Evolutionary conservation across 768 basidiomycete species (phyloP), one percentile per base, ranked within the genome.

Genomic region (Gautieria morchelliformis): DNA sequence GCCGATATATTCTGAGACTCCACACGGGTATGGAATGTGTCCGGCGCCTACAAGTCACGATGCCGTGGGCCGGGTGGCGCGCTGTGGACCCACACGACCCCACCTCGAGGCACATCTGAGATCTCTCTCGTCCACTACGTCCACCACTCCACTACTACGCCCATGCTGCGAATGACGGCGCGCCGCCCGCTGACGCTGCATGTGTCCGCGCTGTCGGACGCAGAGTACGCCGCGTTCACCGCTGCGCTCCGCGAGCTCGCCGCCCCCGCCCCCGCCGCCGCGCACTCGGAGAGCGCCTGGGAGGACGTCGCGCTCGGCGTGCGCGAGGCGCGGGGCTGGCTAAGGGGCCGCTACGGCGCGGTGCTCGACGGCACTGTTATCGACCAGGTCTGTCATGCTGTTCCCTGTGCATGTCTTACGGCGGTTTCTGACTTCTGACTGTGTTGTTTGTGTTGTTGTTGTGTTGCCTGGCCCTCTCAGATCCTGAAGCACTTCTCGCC

Each of bases 281-380:
- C n/a, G n/a, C n/a, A n/a, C n/a, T n/a, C n/a, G 40, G 80, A 83
- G 67, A 70, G 67, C 0, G 76, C 77, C 63, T 84, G 80, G 62
- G 84, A 85, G 59, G 66, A 69, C 17, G 74, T 80, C 53, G 61
- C 67, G 4, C 71, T 89, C 11, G 78, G 83, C 41, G 76, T 73
- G 20, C 78, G 87, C 32, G 88, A 90, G 65, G 83, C 76, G 10
- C 73, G 87, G 40, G 87, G 84, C 4, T 90, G 87, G 87, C 69
- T 90, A 51, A 71, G 85, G 22, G 88, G 89, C 12, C 73, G 86
- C 59, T 89, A 86, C 63, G 51, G 52, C 32, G 70, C 79, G 5
- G 71, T 76, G 60, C 65, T 89, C 6, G 66, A 74, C 12, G 74
- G 75, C 1, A 63, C 70, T 8, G 74, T 73, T 42, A 78, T 90